Conservation (phyloP, 2,329 filamentous ascomycete species). For the Samsoniella hepiali region DNA sequence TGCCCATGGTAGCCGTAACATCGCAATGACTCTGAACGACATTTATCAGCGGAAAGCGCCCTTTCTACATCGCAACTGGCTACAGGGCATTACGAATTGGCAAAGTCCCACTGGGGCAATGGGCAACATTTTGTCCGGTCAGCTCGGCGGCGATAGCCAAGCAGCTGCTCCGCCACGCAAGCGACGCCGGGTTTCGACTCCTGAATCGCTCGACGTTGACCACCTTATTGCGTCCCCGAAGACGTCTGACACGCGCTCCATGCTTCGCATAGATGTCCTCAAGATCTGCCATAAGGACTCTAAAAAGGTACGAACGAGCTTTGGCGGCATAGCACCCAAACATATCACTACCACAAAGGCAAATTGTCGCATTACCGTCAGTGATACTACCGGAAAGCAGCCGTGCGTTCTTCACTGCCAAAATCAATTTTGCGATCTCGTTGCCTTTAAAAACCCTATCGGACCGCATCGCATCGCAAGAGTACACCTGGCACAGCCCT, state of each 20-base stretch:
- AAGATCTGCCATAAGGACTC: slow-evolving; percentile 51
- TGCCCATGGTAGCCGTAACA: slow-evolving; percentile 5
- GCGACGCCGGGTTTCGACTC: slow-evolving; percentile 47
- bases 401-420: slow-evolving; percentile 49
- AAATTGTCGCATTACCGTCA: slow-evolving; percentile 38
- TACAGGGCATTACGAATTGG: slow-evolving; percentile 43
- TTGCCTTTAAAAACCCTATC: slow-evolving; percentile 46
- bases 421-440: slow-evolving; percentile 52
- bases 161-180: slow-evolving; percentile 44
- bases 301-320: slow-evolving; percentile 33
- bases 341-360: slow-evolving; percentile 33
- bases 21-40: slow-evolving; percentile 47
- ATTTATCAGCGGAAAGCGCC: slow-evolving; percentile 48
- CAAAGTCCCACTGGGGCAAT: slow-evolving; percentile 37
- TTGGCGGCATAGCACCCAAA: slow-evolving; percentile 29
- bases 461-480: slow-evolving; percentile 46
- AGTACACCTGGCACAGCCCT: slow-evolving; percentile 47
- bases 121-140: slow-evolving; percentile 42
- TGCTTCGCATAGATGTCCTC: slow-evolving; percentile 51
- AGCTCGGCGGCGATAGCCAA: slow-evolving; percentile 34
- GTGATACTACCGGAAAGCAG: slow-evolving; percentile 34
- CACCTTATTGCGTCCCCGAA: slow-evolving; percentile 32
- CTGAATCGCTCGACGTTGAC: slow-evolving; percentile 33
- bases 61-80: slow-evolving; percentile 55
- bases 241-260: slow-evolving; percentile 35